Evolutionary conservation across 768 basidiomycete genomes (phyloP), one percentile per base, ranked within the genome.

Genomic region (Leccinum arenicola): DNA sequence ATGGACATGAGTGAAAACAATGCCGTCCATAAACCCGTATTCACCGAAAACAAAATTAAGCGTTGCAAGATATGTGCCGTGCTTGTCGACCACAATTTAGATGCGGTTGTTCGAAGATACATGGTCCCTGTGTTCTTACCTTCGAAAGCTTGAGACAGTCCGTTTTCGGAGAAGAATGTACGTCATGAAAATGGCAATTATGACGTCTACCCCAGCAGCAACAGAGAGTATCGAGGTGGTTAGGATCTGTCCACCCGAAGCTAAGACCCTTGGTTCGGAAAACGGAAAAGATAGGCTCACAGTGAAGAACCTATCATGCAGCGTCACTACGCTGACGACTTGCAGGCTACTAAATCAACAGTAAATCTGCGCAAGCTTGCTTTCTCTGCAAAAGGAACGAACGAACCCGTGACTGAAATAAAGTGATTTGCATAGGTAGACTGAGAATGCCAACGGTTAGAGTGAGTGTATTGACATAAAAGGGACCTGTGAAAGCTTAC

Each of bases 21-120:
- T 57, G 85, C 83, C 9, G 83, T 76, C 14, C 79, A 81, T 17
- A 84, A 76, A 1, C 82, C 76, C 0, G 50, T 58, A 2, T 66
- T 66, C 21, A 68, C 47, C 0, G 59, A 50, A 19, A 68, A 66
- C 4, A 66, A 27, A 3, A 31, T 40, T 3, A 68, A 48, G 23
- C 57, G 57, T 33, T 61, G 59, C 12, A 68, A 36, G 14, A 54
- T 29, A 47, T 54, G 40, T 6, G 21, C 25, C 3, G 57, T 65
- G 3, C 66, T 67, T 56, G 33, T 7, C 4, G 1, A 15, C 10
- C 25, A 33, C 36, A 6, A 25, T 31, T 63, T 40, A 58, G 25
- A 17, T 36, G 7, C 3, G 14, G 15, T 49, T 17, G 12, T 35
- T 35, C 33, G 33, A 35, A 12, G 33, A 47, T 7, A 38, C 33